Evolutionary conservation across 1,284 basidiomycete genomes (phyloP).

Genomic region (Cutaneotrichosporon sp.): DNA sequence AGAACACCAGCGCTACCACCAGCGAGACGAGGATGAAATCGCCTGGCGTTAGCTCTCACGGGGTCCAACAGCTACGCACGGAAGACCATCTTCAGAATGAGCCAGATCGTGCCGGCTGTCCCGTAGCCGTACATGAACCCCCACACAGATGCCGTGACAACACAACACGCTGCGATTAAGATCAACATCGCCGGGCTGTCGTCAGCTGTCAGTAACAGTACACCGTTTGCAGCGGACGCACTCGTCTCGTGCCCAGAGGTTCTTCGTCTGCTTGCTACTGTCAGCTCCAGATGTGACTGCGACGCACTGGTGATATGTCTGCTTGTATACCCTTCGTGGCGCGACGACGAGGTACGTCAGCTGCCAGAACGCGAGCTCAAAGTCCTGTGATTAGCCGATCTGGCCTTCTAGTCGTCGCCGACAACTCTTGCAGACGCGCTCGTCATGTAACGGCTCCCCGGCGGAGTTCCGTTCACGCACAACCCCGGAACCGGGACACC

Average conservation of each 20-base stretch:
- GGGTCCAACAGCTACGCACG: conserved; percentile 51
- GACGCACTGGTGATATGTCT: conserved; percentile 50
- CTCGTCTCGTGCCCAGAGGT: conserved; percentile 93
- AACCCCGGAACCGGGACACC: no score
- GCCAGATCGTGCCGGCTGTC: conserved; percentile 60
- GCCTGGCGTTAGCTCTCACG: conserved; percentile 25
- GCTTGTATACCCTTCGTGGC: conserved; percentile 76
- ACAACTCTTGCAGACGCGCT: no score
- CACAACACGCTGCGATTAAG: conserved; percentile 67
- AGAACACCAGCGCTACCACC: conserved; percentile 71
- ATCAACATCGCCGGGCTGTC: conserved; percentile 76
- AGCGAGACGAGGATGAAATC: conserved; percentile 79
- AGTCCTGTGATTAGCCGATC: conserved; percentile 63
- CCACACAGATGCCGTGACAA: conserved; percentile 79
- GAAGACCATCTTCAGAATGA: conserved; percentile 76
- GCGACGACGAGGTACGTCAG: conserved; percentile 85
- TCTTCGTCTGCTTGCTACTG: conserved; percentile 81
- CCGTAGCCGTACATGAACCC: conserved; percentile 73
- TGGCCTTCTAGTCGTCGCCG: no score
- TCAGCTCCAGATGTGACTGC: neutral
- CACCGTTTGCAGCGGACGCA: conserved; percentile 25
- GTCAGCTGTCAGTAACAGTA: conserved; percentile 6
- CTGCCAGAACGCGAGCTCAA: conserved; percentile 91
- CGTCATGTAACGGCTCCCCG: no score
- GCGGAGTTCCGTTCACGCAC: no score